Evolutionary conservation across 1,139 yeast genomes (phyloP).

Genomic region (Kurtzmaniella quercitrusa): DNA sequence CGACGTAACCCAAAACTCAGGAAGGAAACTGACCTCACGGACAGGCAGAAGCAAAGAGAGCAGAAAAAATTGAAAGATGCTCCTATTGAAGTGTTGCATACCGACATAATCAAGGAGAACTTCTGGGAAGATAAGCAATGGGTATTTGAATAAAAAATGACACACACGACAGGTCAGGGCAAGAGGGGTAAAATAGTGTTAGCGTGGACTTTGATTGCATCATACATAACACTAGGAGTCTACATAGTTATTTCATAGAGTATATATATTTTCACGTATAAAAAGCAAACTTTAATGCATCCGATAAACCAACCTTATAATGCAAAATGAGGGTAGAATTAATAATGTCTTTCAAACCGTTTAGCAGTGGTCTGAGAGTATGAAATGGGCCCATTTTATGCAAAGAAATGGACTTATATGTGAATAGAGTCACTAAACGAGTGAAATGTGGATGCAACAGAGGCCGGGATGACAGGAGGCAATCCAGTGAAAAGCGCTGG

Average conservation of each 20-base stretch:
- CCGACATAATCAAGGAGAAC: conserved; percentile 53
- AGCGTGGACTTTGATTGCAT: background rate
- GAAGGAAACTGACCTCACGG: conserved; percentile 18
- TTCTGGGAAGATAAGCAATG: conserved; percentile 53
- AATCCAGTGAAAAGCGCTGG: conserved; percentile 1
- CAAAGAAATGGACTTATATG: too few species aligned
- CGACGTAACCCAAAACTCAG: conserved; percentile 35
- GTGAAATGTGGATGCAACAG: conserved; percentile 25
- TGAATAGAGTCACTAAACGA: conserved; percentile 33
- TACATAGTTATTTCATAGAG: background rate
- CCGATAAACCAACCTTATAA: background rate
- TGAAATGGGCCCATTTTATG: too few species aligned
- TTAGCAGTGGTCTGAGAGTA: too few species aligned
- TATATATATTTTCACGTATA: conserved; percentile 1
- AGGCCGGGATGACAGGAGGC: conserved; percentile 6
- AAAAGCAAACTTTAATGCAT: background rate
- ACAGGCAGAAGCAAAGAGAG: conserved; percentile 49
- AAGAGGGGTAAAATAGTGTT: too few species aligned
- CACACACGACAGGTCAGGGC: too few species aligned
- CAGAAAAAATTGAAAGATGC: conserved; percentile 50
- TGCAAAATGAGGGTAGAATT: too few species aligned
- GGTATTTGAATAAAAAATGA: conserved; percentile 16
- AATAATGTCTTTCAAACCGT: too few species aligned
- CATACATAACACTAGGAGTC: background rate
- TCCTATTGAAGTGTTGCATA: conserved; percentile 42